Conservation (phyloP, 2,329 filamentous ascomycete species). For the Curvularia spicifera region DNA sequence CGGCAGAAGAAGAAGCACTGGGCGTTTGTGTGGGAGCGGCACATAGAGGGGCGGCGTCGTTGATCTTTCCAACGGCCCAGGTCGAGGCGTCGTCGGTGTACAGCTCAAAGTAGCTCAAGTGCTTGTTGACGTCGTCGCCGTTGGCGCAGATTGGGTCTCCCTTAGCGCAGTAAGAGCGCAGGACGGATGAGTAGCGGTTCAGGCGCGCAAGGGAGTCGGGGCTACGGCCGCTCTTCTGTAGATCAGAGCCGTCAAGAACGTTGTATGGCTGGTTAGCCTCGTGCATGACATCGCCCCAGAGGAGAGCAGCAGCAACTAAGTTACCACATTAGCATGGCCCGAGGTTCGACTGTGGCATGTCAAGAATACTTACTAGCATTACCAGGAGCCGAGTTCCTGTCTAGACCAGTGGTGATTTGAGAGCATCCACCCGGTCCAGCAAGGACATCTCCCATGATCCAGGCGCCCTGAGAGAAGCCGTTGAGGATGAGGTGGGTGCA, state of each 20-base stretch:
- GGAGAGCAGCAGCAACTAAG: slow-evolving; percentile 34
- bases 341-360: slow-evolving; percentile 22
- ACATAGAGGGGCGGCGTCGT: slow-evolving; percentile 29
- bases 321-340: slow-evolving; percentile 28
- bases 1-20: slow-evolving; percentile 27
- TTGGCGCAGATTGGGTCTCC: slow-evolving; percentile 69
- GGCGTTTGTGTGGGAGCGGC: slow-evolving; percentile 28
- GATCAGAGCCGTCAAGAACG: slow-evolving; percentile 27
- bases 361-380: slow-evolving; percentile 33
- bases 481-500: slow-evolving; percentile 63
- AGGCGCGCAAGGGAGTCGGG: slow-evolving; percentile 25
- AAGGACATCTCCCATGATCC: slow-evolving; percentile 65
- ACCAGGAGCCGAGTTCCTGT: slow-evolving; percentile 29
- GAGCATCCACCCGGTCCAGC: slow-evolving; percentile 53
- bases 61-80: slow-evolving; percentile 34
- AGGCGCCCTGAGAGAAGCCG: slow-evolving; percentile 65
- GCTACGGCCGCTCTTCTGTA: slow-evolving; percentile 23
- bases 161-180: slow-evolving; percentile 68
- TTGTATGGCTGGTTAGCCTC: slow-evolving; percentile 33
- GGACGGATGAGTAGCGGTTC: slow-evolving; percentile 52
- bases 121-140: slow-evolving; percentile 62
- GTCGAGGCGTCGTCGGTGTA: slow-evolving; percentile 32
- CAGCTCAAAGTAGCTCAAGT: slow-evolving; percentile 62
- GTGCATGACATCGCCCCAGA: slow-evolving; percentile 34
- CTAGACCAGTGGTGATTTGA: slow-evolving; percentile 26